Conservation (phyloP, 208 protist species). For the Crithidia expoeki region DNA sequence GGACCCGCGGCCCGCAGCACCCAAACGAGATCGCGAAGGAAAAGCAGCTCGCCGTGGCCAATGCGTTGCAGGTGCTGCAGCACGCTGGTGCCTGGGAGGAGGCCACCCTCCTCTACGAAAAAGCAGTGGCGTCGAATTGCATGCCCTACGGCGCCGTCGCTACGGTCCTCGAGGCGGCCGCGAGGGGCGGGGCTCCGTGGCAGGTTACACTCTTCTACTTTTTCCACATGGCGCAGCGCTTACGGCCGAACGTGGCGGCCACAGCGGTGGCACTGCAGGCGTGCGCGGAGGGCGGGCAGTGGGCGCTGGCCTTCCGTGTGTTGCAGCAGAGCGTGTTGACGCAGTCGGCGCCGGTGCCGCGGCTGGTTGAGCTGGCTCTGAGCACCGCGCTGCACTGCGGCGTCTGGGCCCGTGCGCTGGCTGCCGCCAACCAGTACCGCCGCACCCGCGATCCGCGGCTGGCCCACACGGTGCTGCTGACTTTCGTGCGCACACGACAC, state of each 20-base stretch:
- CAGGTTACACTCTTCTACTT: conserved; percentile 67
- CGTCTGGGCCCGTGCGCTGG: conserved; percentile 55
- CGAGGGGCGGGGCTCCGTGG: conserved; percentile 55
- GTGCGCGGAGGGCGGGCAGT: conserved; percentile 61
- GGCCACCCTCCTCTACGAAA: conserved; percentile 54
- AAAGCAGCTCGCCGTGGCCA: conserved; percentile 26
- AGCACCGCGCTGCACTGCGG: conserved; percentile 52
- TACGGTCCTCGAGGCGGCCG: conserved; percentile 32
- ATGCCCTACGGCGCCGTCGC: conserved; percentile 57
- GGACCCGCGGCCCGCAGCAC: conserved; percentile 21
- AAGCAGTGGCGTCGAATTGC: conserved; percentile 42
- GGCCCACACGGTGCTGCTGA: conserved; percentile 60
- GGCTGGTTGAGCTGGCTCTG: conserved; percentile 54
- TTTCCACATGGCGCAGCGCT: conserved; percentile 45
- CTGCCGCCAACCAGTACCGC: conserved; percentile 47
- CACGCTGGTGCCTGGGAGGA: conserved; percentile 62
- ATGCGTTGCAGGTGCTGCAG: conserved; percentile 34
- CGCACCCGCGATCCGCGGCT: conserved; percentile 55
- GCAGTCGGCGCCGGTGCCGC: conserved; percentile 43
- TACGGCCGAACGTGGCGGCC: conserved; percentile 62
- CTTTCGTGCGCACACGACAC: conserved; percentile 50
- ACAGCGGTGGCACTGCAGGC: conserved; percentile 62
- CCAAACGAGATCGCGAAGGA: conserved; percentile 22
- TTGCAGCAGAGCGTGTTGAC: conserved; percentile 70
- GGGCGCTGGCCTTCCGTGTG: conserved; percentile 68